Percentiles rank a stretch among this genome's conserved stretches.
These are phyloP conservation scores for Nakaseomyces glabratus DNA, from an alignment of 1,139 yeast species.

Conservation along the genomic window DNA sequence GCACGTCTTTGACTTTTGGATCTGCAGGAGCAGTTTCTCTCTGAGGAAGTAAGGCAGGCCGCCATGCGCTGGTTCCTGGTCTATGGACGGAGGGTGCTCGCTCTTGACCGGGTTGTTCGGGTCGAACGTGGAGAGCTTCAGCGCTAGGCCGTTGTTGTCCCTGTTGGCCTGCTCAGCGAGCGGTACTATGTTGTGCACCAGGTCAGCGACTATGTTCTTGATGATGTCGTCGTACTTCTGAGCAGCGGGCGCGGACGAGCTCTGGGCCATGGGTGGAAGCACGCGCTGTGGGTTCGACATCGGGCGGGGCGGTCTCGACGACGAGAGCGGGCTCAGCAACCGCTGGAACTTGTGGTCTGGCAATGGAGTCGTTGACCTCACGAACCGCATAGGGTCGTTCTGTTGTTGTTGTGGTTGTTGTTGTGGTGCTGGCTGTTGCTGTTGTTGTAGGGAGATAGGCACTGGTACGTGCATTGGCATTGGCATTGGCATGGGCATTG, in stretches of 20 bases:
- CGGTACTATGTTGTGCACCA: conserved; percentile 24
- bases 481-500: conserved; percentile 7
- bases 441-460: no score
- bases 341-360: conserved; percentile 9
- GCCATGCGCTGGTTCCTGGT: conserved; percentile 3
- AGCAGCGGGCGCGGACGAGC: not conserved
- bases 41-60: conserved; percentile 23
- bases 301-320: conserved; percentile 3
- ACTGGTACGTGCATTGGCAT: conserved; percentile 3
- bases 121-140: conserved; percentile 3
- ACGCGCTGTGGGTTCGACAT: conserved; percentile 4
- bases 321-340: conserved; percentile 4
- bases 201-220: conserved; percentile 21
- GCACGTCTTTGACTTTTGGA: conserved; percentile 62
- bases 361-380: conserved; percentile 2
- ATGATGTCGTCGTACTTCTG: conserved; percentile 20
- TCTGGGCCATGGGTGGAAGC: not conserved
- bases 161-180: conserved; percentile 21
- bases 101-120: not conserved
- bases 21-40: conserved; percentile 35
- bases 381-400: conserved; percentile 5
- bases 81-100: not conserved
- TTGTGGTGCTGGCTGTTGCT: conserved; percentile 6
- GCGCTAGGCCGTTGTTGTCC: conserved; percentile 9
- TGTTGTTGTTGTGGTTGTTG: conserved; percentile 5